Evolutionary conservation across 164 flowering plant species (phyloP).

Genomic region (Brasenia schreberi): DNA sequence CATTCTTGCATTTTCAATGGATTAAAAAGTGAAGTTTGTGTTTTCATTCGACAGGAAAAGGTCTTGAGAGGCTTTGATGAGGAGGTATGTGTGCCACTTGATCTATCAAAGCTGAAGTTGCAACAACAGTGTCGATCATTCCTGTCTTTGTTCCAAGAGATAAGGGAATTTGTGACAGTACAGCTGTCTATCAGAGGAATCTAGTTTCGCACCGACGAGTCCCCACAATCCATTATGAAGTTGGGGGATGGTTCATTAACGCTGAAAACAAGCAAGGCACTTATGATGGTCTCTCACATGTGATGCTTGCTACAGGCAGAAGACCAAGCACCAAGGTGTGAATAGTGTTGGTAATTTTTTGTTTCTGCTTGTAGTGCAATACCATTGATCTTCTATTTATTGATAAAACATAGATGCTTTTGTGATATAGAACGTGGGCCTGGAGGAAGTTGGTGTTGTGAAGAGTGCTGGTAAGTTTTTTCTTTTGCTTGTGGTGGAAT

Average conservation of each 20-base stretch:
- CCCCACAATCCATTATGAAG: conserved; percentile 69
- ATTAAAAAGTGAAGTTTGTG: conserved; percentile 77
- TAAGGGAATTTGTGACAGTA: conserved; percentile 86
- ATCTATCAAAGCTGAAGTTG: too few species aligned
- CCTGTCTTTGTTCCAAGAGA: conserved; percentile 24
- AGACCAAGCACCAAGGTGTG: conserved; percentile 85
- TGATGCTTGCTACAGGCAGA: conserved; percentile 99
- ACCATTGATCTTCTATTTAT: not conserved
- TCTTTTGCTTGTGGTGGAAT: not conserved
- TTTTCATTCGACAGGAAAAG: conserved; percentile 81
- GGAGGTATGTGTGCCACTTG: conserved; percentile 41
- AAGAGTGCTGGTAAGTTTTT: not conserved
- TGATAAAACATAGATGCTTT: not conserved
- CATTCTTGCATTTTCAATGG: conserved; percentile 96
- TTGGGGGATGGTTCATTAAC: conserved; percentile 65
- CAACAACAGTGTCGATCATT: not conserved
- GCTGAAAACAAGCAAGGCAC: conserved; percentile 83
- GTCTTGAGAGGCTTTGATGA: conserved; percentile 94
- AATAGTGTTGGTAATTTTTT: conserved; percentile 1
- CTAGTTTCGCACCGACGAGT: conserved; percentile 83
- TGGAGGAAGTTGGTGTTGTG: conserved; percentile 11
- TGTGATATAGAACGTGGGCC: too few species aligned
- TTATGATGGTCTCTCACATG: conserved; percentile 83
- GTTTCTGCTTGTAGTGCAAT: not conserved
- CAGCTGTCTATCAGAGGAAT: conserved; percentile 90